These are phyloP conservation scores for Hortaea sp. DNA, from an alignment of 2,329 filamentous ascomycete species.

Conservation along the genomic window DNA sequence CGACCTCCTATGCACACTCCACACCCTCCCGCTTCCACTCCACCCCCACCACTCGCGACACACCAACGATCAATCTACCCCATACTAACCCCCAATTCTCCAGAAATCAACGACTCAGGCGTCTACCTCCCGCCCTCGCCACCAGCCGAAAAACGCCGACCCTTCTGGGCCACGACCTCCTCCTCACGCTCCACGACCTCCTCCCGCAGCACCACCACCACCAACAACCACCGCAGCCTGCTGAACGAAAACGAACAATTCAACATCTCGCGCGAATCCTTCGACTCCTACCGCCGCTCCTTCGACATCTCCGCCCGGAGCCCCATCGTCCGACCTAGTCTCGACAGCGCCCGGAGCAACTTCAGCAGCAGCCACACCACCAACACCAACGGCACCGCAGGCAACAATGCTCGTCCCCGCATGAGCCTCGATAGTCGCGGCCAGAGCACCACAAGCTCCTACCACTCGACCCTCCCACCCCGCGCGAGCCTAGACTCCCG, in stretches of 20 bases:
- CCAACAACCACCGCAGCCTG: constrained; percentile 51
- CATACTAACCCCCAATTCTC: constrained; percentile 28
- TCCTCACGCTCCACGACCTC: constrained; percentile 42
- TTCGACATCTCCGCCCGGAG: constrained; percentile 91
- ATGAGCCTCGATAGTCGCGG: not conserved
- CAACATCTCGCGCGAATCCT: constrained; percentile 90
- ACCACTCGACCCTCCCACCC: constrained; percentile 33
- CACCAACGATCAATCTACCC: no score
- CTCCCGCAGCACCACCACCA: constrained; percentile 40
- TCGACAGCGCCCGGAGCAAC: not conserved
- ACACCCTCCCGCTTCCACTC: not conserved
- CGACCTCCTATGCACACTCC: no score
- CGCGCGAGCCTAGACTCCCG: constrained; percentile 73
- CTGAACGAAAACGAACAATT: constrained; percentile 73
- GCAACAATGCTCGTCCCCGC: constrained; percentile 33
- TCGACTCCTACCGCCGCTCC: constrained; percentile 90
- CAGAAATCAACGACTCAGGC: constrained; percentile 86
- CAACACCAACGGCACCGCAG: constrained; percentile 5
- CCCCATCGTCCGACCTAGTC: constrained; percentile 45
- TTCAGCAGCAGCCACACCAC: not conserved
- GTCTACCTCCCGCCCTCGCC: constrained; percentile 95
- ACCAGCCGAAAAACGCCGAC: constrained; percentile 62
- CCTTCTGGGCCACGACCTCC: constrained; percentile 45
- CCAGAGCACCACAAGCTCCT: constrained; percentile 23
- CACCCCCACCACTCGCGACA: no score